phyloP scores from a whole-genome alignment of 345 rosid species.

The Eucalyptus curtisii region DNA sequence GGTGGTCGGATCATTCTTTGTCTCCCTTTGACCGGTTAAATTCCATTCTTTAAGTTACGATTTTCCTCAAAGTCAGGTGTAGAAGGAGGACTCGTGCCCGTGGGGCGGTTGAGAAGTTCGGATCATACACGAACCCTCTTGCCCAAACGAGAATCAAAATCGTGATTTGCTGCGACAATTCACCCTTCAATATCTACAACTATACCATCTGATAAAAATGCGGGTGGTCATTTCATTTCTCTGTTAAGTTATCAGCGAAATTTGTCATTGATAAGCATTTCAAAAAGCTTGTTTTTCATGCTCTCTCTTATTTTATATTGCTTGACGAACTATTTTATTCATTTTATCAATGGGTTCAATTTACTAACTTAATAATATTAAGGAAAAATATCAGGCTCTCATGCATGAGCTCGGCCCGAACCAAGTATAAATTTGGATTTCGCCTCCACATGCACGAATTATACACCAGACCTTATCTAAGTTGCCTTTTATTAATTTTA shows the following conservation, averaged over 20 bases:
- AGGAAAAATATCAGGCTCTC: too few relatives aligned
- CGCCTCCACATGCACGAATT: too few relatives aligned
- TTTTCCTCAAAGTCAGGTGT: not conserved
- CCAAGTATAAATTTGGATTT: too few relatives aligned
- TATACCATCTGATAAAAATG: not conserved
- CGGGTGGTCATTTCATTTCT: not conserved
- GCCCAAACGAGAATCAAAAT: not conserved
- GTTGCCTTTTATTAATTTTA: too few relatives aligned
- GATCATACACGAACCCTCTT: not conserved
- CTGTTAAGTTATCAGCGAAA: not conserved
- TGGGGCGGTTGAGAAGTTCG: not conserved
- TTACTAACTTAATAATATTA: too few relatives aligned
- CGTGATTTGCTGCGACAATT: not conserved
- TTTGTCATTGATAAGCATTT: not conserved
- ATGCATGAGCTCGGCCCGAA: too few relatives aligned
- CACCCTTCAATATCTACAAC: not conserved
- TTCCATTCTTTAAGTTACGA: not conserved
- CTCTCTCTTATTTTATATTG: not conserved
- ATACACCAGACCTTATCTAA: too few relatives aligned
- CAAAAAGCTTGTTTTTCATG: not conserved
- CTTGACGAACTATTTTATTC: not conserved
- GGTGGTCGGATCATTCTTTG: not conserved
- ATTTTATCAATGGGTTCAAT: not conserved
- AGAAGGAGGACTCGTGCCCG: not conserved
- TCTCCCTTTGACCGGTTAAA: not conserved